Percentiles rank a stretch among this genome's conserved stretches.
These are phyloP conservation scores for Hymenoscyphus scutula DNA, from an alignment of 2,329 filamentous ascomycete species.

Conservation along the genomic window DNA sequence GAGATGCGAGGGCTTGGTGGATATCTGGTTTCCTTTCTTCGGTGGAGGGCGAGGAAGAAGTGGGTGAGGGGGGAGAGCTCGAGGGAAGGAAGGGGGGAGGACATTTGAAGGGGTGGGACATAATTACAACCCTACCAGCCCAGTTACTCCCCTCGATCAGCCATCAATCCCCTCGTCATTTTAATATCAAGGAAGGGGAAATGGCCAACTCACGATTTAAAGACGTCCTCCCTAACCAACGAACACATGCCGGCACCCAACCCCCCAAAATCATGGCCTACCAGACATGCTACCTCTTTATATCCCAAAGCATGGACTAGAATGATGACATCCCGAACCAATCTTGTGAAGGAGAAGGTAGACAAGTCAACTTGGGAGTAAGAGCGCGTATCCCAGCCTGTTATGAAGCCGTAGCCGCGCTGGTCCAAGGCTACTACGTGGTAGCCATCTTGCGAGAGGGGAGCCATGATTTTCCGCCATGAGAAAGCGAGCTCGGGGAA, in stretches of 20 bases:
- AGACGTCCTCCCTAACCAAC: slow-evolving; percentile 62
- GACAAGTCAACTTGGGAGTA: slow-evolving; percentile 53
- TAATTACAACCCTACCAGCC: slow-evolving; percentile 51
- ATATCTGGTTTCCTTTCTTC: slow-evolving; percentile 43
- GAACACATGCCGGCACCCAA: slow-evolving; percentile 58
- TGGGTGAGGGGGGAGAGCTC: slow-evolving; percentile 29
- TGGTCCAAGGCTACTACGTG: slow-evolving; percentile 67
- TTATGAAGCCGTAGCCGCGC: slow-evolving; percentile 66
- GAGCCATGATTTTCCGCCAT: slow-evolving; percentile 62
- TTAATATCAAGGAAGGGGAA: background rate
- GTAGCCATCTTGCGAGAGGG: slow-evolving; percentile 58
- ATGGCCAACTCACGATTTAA: slow-evolving; percentile 49
- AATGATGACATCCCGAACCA: slow-evolving; percentile 61
- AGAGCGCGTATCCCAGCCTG: slow-evolving; percentile 52
- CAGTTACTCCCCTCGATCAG: too few species aligned
- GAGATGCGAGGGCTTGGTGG: slow-evolving; percentile 52
- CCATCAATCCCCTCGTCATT: background rate
- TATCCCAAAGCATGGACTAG: slow-evolving; percentile 62
- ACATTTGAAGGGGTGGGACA: slow-evolving; percentile 64
- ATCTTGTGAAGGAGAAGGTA: slow-evolving; percentile 55
- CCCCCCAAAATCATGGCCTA: slow-evolving; percentile 67
- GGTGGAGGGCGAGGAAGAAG: slow-evolving; percentile 18
- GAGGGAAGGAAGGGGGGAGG: slow-evolving; percentile 47
- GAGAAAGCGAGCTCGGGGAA: slow-evolving; percentile 69
- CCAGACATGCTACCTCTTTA: slow-evolving; percentile 53